Percentiles rank a stretch among this genome's conserved stretches.
Evolutionary conservation across 208 protist genomes (phyloP).

Genomic region (Leishmania major): DNA sequence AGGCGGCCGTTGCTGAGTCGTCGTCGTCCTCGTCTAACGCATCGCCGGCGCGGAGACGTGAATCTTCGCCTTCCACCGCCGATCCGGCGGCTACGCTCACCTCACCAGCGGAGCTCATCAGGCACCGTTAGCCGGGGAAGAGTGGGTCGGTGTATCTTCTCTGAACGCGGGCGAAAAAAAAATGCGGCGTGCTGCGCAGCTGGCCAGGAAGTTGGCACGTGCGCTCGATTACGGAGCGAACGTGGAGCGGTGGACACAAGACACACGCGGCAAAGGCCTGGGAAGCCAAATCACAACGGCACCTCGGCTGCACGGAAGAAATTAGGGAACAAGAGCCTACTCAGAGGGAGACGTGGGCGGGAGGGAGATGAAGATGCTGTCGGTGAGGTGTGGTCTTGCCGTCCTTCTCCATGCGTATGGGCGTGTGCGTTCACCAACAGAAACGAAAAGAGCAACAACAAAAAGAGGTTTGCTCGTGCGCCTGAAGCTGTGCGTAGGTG

Average conservation of each 20-base stretch:
- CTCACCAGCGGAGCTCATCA: not conserved
- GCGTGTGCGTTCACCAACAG: not conserved
- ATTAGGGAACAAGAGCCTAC: not conserved
- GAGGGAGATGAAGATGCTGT: not conserved
- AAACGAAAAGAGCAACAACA: not conserved
- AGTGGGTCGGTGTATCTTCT: not conserved
- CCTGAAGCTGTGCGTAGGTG: not conserved
- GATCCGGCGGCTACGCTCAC: not conserved
- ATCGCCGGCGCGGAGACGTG: not conserved
- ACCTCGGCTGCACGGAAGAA: not conserved
- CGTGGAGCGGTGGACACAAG: not conserved
- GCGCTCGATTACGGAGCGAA: not conserved
- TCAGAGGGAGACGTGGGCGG: not conserved
- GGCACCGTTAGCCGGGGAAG: not conserved
- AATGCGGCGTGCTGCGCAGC: not conserved
- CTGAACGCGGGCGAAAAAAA: not conserved
- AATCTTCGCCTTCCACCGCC: conserved; percentile 3
- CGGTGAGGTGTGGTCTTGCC: not conserved
- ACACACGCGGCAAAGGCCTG: not conserved
- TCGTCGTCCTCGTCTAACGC: conserved; percentile 2
- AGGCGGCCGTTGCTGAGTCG: conserved; percentile 18
- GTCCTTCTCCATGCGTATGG: not conserved
- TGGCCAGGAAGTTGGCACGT: not conserved
- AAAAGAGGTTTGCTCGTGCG: not conserved
- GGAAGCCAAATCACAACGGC: not conserved